Conservation (phyloP, 1,284 basidiomycete species). For the Apiotrichum laibachii region DNA sequence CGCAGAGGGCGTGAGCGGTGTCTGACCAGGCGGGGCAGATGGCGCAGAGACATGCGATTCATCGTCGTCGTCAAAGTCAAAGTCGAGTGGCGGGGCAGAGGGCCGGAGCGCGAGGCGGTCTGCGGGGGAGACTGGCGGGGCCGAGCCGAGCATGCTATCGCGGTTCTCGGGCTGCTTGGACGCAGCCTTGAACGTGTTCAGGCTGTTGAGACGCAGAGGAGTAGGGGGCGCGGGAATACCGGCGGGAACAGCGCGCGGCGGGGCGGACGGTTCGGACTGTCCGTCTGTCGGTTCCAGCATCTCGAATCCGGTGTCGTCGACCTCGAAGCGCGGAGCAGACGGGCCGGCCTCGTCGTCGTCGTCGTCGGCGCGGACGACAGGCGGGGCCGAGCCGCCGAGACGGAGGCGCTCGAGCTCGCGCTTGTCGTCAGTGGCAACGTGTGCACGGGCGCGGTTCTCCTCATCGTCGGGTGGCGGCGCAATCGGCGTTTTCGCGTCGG, state of each 20-base stretch:
- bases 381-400: conserved; percentile 42
- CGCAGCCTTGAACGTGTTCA: conserved; percentile 9
- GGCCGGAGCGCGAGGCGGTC: neutral
- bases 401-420: conserved; percentile 43
- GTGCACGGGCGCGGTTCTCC: conserved; percentile 22
- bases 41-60: conserved; percentile 10
- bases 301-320: conserved; percentile 50
- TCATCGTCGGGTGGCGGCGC: conserved; percentile 11
- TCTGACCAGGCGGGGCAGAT: conserved; percentile 9
- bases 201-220: conserved; percentile 13
- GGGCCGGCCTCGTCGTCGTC: conserved; percentile 12
- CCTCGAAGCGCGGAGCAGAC: conserved; percentile 42
- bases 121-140: conserved; percentile 18
- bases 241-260: neutral
- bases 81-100: conserved; percentile 5
- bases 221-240: conserved; percentile 25
- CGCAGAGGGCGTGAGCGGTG: neutral
- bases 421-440: conserved; percentile 52
- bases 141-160: conserved; percentile 24
- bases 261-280: neutral
- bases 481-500: conserved; percentile 40
- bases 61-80: neutral
- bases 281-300: conserved; percentile 6
- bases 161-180: neutral
- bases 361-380: conserved; percentile 21